phyloP scores from a whole-genome alignment of 805 yeast genomes.

The Yamadazyma endophytica region DNA sequence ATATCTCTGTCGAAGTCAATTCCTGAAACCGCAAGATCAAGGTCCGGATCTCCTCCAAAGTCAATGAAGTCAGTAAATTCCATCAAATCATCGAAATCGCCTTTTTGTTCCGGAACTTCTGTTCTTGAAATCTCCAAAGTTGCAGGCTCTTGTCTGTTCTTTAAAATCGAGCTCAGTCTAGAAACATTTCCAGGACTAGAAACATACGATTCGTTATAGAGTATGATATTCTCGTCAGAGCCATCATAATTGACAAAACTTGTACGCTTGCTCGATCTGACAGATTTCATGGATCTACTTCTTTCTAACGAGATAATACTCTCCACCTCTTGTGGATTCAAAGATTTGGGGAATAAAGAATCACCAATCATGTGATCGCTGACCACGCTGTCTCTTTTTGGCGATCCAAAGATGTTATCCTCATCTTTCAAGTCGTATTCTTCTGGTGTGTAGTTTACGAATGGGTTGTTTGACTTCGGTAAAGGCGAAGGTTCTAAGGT shows the following conservation, averaged over 20 bases:
- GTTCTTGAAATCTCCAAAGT: neutral
- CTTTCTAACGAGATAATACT: conserved; percentile 71
- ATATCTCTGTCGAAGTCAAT: no score
- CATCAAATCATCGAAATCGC: conserved; percentile 24
- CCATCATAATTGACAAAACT: conserved; percentile 39
- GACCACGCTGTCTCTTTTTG: conserved; percentile 11
- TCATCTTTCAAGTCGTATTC: conserved; percentile 1
- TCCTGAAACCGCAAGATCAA: no score
- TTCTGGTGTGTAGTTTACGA: conserved; percentile 5
- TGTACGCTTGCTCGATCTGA: conserved; percentile 33
- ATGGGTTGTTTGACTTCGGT: conserved; percentile 13
- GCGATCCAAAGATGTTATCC: conserved; percentile 26
- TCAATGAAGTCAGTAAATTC: conserved; percentile 41
- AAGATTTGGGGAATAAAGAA: conserved; percentile 65
- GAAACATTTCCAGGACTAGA: conserved; percentile 18
- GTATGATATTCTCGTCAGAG: conserved; percentile 36
- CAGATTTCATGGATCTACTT: conserved; percentile 54
- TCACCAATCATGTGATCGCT: conserved; percentile 37
- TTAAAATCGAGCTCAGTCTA: conserved; percentile 37
- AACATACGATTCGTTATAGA: conserved; percentile 13
- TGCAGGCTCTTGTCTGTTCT: conserved; percentile 18
- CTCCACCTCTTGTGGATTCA: conserved; percentile 65
- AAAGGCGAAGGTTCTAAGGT: conserved; percentile 17
- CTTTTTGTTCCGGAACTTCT: neutral
- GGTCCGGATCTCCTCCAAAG: conserved; percentile 22